Percentiles rank a stretch among this genome's conserved stretches.
phyloP scores from a whole-genome alignment of 1,139 yeast genomes.

The Chernovozyma sophiae-reginae region DNA sequence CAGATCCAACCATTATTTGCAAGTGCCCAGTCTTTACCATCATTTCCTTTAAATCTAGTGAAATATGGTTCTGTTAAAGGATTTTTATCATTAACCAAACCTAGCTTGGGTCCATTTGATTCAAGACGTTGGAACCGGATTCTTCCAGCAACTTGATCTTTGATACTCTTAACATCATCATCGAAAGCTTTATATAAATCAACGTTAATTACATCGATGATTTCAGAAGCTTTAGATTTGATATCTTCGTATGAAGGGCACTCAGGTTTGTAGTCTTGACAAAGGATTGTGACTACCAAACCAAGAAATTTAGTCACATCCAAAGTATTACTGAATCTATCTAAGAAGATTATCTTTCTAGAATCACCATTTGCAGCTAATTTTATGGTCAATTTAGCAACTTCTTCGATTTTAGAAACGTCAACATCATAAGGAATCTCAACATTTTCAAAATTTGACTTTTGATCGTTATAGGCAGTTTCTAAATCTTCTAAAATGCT shows the following conservation, averaged over 20 bases:
- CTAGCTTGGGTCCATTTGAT: constrained; percentile 73
- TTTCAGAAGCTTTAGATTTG: constrained; percentile 40
- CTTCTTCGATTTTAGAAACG: constrained; percentile 29
- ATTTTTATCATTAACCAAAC: constrained; percentile 46
- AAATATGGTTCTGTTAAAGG: constrained; percentile 88
- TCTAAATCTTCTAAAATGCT: constrained; percentile 29
- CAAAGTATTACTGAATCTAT: constrained; percentile 52
- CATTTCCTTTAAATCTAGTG: constrained; percentile 54
- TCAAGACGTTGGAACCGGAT: constrained; percentile 74
- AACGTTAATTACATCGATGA: constrained; percentile 74
- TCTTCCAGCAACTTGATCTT: constrained; percentile 69
- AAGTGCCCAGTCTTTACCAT: constrained; percentile 51
- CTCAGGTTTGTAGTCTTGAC: too few relatives aligned
- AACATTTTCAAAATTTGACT: constrained; percentile 18
- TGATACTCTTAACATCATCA: constrained; percentile 59
- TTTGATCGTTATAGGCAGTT: constrained; percentile 35
- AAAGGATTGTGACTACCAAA: constrained; percentile 29
- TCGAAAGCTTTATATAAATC: constrained; percentile 75
- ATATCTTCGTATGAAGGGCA: constrained; percentile 32
- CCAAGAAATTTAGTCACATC: constrained; percentile 49
- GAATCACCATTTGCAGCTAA: constrained; percentile 21
- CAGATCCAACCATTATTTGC: constrained; percentile 99
- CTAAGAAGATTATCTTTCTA: constrained; percentile 19
- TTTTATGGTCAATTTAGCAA: constrained; percentile 51
- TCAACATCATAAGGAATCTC: constrained; percentile 31